Conservation (phyloP, 768 basidiomycete genomes). For the Lepiota brunneoincarnata region DNA sequence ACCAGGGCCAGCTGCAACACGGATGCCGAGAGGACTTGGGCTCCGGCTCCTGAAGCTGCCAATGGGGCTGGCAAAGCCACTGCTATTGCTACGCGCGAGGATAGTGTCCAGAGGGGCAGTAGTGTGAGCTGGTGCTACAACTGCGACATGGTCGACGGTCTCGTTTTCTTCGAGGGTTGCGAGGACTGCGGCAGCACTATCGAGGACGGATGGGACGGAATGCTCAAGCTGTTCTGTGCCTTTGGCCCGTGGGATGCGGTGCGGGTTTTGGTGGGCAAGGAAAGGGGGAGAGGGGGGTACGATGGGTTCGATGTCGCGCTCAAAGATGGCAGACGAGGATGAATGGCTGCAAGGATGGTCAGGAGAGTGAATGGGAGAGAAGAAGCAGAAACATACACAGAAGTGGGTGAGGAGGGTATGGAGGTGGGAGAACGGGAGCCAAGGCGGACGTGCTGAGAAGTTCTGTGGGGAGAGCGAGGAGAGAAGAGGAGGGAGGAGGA, state of each 20-base stretch:
- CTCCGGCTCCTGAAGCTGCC: constrained; percentile 67
- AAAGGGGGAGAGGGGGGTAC: constrained; percentile 35
- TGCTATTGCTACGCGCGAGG: constrained; percentile 27
- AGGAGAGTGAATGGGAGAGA: constrained; percentile 1
- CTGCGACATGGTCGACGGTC: constrained; percentile 56
- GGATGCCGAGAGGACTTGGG: constrained; percentile 53
- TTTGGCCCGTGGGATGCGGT: constrained; percentile 71
- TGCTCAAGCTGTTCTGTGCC: constrained; percentile 73
- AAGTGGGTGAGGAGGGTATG: constrained; percentile 78
- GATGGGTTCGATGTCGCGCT: constrained; percentile 82
- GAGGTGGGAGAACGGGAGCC: constrained; percentile 70
- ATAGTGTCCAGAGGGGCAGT: constrained; percentile 12
- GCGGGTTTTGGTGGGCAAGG: constrained; percentile 51
- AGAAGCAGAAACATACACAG: constrained; percentile 50
- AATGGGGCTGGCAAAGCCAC: constrained; percentile 66
- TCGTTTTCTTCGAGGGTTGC: constrained; percentile 39
- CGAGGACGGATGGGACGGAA: constrained; percentile 82
- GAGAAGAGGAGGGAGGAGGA: constrained; percentile 43
- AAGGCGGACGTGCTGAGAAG: constrained; percentile 48
- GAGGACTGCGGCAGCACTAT: constrained; percentile 77
- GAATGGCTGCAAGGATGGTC: constrained; percentile 45
- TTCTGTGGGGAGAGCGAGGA: constrained; percentile 25
- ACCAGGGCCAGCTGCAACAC: constrained; percentile 12
- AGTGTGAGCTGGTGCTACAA: constrained; percentile 49
- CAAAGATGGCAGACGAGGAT: constrained; percentile 87